These are phyloP conservation scores for Petunia axillaris DNA, from an alignment of 257 asterid genomes.

Conservation along the genomic window DNA sequence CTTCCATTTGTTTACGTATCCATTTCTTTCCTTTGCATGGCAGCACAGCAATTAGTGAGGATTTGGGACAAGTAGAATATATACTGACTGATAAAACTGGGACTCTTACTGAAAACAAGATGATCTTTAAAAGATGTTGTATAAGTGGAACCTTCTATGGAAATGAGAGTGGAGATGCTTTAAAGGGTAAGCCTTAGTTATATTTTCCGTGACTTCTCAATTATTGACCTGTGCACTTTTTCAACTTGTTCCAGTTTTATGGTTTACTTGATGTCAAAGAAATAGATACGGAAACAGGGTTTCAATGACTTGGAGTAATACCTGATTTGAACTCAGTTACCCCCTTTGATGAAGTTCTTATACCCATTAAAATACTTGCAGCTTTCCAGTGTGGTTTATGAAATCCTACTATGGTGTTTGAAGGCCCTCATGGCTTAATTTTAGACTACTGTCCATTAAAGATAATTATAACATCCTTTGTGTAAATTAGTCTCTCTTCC, in stretches of 20 bases:
- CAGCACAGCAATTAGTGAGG: constrained; percentile 99
- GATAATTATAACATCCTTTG: not conserved
- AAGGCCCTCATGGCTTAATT: constrained; percentile 2
- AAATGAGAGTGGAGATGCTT: constrained; percentile 80
- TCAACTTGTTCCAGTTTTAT: not conserved
- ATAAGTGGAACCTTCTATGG: constrained; percentile 82
- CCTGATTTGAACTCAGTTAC: constrained; percentile 4
- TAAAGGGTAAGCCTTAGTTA: constrained; percentile 58
- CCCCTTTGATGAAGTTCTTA: not conserved
- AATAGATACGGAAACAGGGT: not conserved
- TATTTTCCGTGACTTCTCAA: not conserved
- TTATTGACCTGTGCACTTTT: constrained; percentile 10
- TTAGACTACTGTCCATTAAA: not conserved
- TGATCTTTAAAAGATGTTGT: constrained; percentile 94
- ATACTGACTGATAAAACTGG: constrained; percentile 99
- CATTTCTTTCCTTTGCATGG: constrained; percentile 46
- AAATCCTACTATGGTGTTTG: constrained; percentile 11
- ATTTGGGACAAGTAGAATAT: constrained; percentile 99
- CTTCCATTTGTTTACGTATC: constrained; percentile 29
- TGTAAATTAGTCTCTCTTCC: constrained; percentile 16
- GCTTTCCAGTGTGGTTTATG: constrained; percentile 19
- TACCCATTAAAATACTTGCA: constrained; percentile 8
- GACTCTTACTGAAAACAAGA: constrained; percentile 94
- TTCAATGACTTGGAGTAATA: constrained; percentile 22
- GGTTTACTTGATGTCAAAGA: not conserved